Conservation (phyloP, 208 protist species). For the Balamuthia mandrillaris region DNA sequence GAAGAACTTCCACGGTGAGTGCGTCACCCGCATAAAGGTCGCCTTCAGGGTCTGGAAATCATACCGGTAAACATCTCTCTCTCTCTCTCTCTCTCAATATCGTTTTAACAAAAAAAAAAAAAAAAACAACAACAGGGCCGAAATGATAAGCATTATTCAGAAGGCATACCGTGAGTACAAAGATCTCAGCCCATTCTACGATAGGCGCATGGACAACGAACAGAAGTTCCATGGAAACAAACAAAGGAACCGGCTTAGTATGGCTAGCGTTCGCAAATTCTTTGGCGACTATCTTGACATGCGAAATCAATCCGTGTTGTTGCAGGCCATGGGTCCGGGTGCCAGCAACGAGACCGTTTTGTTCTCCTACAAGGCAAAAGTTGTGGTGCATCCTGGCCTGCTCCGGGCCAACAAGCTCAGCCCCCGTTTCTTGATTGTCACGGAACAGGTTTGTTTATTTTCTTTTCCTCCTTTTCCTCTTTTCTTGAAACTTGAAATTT, state of each 20-base stretch:
- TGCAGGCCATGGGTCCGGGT: conserved; percentile 13
- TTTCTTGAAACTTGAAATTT: too few species aligned
- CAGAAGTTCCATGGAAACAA: conserved; percentile 30
- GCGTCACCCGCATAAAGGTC: conserved; percentile 21
- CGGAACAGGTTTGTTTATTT: too few species aligned
- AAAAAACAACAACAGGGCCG: conserved; percentile 7
- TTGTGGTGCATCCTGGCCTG: conserved; percentile 1
- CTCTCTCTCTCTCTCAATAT: too few species aligned
- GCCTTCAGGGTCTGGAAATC: too few species aligned
- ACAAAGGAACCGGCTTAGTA: conserved; percentile 34
- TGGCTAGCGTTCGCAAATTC: conserved; percentile 32
- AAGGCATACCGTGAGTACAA: conserved; percentile 21
- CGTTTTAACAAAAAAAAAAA: too few species aligned
- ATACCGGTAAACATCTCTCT: background rate
- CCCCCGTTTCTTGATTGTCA: conserved; percentile 12
- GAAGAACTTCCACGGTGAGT: conserved; percentile 43
- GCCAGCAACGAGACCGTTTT: conserved; percentile 29
- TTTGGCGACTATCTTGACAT: conserved; percentile 44
- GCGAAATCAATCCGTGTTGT: background rate
- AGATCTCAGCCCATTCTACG: background rate
- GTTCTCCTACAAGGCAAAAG: conserved; percentile 23
- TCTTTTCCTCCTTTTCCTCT: too few species aligned
- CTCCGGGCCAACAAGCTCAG: conserved; percentile 17
- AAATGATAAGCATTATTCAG: conserved; percentile 41
- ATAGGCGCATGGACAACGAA: conserved; percentile 33